Percentiles rank a stretch among this genome's conserved stretches.
These are phyloP conservation scores for Mytilinidion resinicola DNA, from an alignment of 495 filamentous ascomycete species.

Conservation along the genomic window DNA sequence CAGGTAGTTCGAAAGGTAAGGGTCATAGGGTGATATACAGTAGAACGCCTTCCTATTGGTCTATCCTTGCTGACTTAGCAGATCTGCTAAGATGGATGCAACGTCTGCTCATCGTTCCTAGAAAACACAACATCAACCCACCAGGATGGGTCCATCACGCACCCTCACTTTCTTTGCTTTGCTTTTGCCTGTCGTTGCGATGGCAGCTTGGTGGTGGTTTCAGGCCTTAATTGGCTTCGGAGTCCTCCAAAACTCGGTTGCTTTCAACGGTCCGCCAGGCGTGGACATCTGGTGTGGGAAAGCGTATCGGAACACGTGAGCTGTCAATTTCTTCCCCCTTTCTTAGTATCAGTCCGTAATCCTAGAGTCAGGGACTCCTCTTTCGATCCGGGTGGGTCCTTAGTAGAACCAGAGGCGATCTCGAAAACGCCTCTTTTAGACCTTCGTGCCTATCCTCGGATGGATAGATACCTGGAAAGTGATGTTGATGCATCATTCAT, in stretches of 20 bases:
- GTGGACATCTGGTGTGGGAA: conserved; percentile 31
- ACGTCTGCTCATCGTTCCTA: too few species aligned
- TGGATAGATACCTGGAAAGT: conserved; percentile 54
- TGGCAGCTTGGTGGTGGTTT: too few species aligned
- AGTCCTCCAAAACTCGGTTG: neutral
- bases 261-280: conserved; percentile 26
- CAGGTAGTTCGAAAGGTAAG: too few species aligned
- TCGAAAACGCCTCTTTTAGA: conserved; percentile 46
- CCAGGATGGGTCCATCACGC: too few species aligned
- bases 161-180: too few species aligned
- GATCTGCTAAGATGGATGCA: too few species aligned
- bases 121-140: too few species aligned
- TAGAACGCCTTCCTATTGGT: too few species aligned
- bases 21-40: too few species aligned
- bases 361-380: conserved; percentile 7
- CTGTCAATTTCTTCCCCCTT: neutral
- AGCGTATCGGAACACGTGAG: conserved; percentile 22
- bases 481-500: conserved; percentile 53
- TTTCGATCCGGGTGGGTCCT: conserved; percentile 57
- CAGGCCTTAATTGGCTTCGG: too few species aligned
- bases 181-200: too few species aligned
- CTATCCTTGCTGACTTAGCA: too few species aligned
- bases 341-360: neutral
- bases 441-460: conserved; percentile 52
- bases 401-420: conserved; percentile 39